A percentile compares a stretch with the other conserved stretches of the same genome.
Conservation (phyloP, 2,329 filamentous ascomycete species). For the Aspergillus unguis region DNA sequence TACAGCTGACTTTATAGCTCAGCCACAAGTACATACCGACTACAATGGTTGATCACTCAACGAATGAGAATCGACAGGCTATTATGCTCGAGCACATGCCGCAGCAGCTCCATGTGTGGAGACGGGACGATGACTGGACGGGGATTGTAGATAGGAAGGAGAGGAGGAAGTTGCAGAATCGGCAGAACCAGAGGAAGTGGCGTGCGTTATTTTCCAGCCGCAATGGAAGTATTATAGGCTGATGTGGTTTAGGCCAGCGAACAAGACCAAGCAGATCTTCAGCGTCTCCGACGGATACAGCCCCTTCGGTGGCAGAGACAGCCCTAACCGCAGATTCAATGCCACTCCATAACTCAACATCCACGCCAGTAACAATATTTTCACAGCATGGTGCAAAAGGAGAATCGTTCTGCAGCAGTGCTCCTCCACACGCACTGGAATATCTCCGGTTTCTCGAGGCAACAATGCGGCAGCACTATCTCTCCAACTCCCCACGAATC, state of each 20-base stretch:
- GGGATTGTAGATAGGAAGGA: conserved; percentile 22
- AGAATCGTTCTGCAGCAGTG: background rate
- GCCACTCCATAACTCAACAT: background rate
- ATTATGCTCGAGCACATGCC: conserved; percentile 14
- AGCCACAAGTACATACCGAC: background rate
- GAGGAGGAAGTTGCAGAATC: conserved; percentile 27
- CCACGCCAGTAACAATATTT: background rate
- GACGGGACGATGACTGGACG: conserved; percentile 25
- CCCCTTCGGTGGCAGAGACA: too few species aligned
- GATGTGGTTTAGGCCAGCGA: background rate
- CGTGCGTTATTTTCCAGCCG: conserved; percentile 11
- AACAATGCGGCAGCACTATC: background rate
- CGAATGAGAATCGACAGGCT: background rate
- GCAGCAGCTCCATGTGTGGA: conserved; percentile 13
- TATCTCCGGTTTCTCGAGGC: conserved; percentile 9
- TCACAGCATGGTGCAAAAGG: background rate
- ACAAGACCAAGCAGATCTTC: background rate
- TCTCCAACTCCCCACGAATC: background rate
- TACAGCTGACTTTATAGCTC: background rate
- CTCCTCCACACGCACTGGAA: conserved; percentile 3
- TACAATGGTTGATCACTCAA: background rate
- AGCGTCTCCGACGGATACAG: too few species aligned
- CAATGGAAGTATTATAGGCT: background rate
- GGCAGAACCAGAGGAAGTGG: conserved; percentile 26
- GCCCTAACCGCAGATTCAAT: too few species aligned